Evolutionary conservation across 1,284 basidiomycete genomes (phyloP), one percentile per base, ranked within the genome.

Genomic region (Rhodotorula sp.): DNA sequence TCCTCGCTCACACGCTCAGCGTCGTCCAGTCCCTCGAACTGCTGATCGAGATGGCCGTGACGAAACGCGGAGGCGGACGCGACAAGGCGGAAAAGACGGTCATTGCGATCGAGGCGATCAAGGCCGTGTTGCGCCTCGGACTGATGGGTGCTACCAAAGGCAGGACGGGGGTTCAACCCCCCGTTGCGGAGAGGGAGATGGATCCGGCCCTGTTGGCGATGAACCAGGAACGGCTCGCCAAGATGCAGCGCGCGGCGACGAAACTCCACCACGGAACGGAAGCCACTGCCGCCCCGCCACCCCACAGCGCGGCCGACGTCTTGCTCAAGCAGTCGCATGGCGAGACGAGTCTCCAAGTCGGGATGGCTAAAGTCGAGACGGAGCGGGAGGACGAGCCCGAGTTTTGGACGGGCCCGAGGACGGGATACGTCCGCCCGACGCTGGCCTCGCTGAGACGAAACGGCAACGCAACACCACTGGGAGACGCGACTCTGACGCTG

Each of bases 1-100:
- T 71, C 14, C 70, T 78, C 54, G 80, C 81, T 1, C 70, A 78
- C 33, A 60, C 75, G 6, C 73, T 82, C 24, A 77, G 79, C 55
- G 67, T 81, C 42, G 73, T 82, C 54, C 76, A 77, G 48, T 79
- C 80, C 59, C 74, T 78, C 61, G 80, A 82, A 67, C 67, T 82
- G 46, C 73, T 82, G 4, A 70, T 80, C 59, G 82, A 82, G 75
- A 82, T 82, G 82, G 58, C 79, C 6, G 80, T 79, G 1, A 68
- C 79, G 55, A 76, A 81, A 42, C 42, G 44, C n/a, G 76, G 77
- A 51, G 71, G 77, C 15, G 78, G 79, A 1, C 63, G 70, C 29
- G 67, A 72, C 17, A 71, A 74, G 29, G 80, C 80, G 0, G 81
- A 81, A 78, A 77, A 81, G 68, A 79, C 81, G 7, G 81, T 82